These are phyloP conservation scores for Amesomyces nigricolor DNA, from an alignment of 2,329 filamentous ascomycete species.

Conservation along the genomic window DNA sequence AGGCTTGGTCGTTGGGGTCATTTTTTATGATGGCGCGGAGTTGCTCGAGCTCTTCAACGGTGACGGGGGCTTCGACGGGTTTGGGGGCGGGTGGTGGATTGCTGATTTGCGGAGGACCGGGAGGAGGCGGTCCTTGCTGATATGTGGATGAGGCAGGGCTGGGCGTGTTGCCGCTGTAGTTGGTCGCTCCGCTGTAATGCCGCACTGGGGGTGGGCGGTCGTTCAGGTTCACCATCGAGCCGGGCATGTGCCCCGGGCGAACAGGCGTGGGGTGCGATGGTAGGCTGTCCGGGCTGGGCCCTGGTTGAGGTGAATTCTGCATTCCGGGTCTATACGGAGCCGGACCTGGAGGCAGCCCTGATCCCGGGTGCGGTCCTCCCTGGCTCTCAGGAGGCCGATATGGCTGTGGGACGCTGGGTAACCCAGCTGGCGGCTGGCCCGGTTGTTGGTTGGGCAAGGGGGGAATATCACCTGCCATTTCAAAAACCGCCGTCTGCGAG, in stretches of 20 bases:
- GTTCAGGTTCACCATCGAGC: constrained; percentile 50
- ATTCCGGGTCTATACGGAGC: constrained; percentile 20
- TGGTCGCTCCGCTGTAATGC: constrained; percentile 48
- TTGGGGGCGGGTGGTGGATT: constrained; percentile 29
- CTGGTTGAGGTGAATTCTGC: constrained; percentile 29
- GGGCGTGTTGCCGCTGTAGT: constrained; percentile 31
- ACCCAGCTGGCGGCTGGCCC: constrained; percentile 21
- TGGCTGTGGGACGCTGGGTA: constrained; percentile 19
- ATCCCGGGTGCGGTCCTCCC: constrained; percentile 14
- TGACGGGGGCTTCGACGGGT: constrained; percentile 54
- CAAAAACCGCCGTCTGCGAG: constrained; percentile 64
- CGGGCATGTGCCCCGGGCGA: constrained; percentile 56
- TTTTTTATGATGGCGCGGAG: constrained; percentile 64
- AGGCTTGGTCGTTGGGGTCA: constrained; percentile 66
- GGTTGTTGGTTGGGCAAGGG: constrained; percentile 41
- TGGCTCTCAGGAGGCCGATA: constrained; percentile 16
- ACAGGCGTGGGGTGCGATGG: constrained; percentile 59
- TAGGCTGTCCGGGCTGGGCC: constrained; percentile 40
- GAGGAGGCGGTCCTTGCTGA: constrained; percentile 29
- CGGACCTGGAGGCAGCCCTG: constrained; percentile 22
- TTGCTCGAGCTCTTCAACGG: constrained; percentile 68
- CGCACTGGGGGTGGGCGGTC: constrained; percentile 55
- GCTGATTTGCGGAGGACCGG: constrained; percentile 20
- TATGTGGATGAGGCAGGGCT: constrained; percentile 26
- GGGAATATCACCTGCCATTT: constrained; percentile 63